A percentile compares a stretch with the other conserved stretches of the same genome.
Conservation (phyloP, 192 early-diverging fungal genomes). For the Rhizophagus prolifer region DNA sequence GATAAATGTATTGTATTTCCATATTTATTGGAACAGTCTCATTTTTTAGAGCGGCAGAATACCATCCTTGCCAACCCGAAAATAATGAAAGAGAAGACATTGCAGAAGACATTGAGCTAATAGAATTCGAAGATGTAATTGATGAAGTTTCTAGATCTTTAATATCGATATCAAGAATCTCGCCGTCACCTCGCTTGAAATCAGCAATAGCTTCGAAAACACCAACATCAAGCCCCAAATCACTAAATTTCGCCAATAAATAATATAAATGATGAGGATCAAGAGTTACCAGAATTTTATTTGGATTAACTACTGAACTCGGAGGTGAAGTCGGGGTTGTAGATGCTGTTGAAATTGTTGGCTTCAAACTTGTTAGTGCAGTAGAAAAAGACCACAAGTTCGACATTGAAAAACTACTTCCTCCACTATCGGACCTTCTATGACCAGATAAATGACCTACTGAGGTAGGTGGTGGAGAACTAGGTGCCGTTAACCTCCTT, state of each 20-base stretch:
- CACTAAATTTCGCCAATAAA: conserved; percentile 42
- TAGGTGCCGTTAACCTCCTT: conserved; percentile 34
- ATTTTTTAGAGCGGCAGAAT: conserved; percentile 28
- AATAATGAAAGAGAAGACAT: conserved; percentile 44
- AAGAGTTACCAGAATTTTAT: conserved; percentile 31
- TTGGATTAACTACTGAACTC: conserved; percentile 16
- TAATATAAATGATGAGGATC: conserved; percentile 48
- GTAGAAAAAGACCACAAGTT: conserved; percentile 31
- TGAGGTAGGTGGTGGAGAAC: background rate
- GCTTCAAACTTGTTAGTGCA: conserved; percentile 32
- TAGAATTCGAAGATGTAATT: conserved; percentile 32
- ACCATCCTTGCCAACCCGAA: conserved; percentile 49
- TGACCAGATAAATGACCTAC: conserved; percentile 20
- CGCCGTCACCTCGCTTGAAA: background rate
- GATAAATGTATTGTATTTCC: conserved; percentile 52
- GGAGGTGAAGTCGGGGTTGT: conserved; percentile 34
- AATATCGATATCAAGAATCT: background rate
- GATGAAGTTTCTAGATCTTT: conserved; percentile 17
- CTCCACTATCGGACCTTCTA: conserved; percentile 23
- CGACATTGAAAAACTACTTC: conserved; percentile 18
- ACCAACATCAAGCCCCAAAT: conserved; percentile 43
- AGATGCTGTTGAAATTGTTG: conserved; percentile 32
- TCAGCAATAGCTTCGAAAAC: conserved; percentile 15
- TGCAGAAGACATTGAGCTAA: conserved; percentile 44
- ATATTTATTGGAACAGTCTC: conserved; percentile 37